Base-by-base conservation (phyloP, 148 eudicot species). In the Vaccinium corymbosum region DNA sequence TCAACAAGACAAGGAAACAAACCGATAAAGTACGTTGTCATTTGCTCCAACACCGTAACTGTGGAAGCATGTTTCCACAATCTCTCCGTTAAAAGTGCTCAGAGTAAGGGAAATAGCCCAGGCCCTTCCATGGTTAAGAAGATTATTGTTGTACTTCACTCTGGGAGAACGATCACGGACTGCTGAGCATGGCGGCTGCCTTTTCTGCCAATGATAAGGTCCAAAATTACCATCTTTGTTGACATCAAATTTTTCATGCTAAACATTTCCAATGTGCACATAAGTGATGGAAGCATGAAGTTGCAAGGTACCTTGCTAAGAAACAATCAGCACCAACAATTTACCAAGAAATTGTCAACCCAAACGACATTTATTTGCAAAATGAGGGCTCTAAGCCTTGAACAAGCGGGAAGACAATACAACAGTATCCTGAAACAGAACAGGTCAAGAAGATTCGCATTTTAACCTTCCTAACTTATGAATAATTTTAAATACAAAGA, bases 71-170 rank as follows among this genome's bases (percentile, higher is more conserved):
- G 82, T 83, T 78, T 87, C 90, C 49, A 91, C 76, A 57, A 95
- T 78, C 81, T 92, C 93, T 80, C 93, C 95, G 53, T 87, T 81
- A 55, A 92, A 52, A 64, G 87, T 84, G 87, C 92, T 88, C 76
- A 93, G 89, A 27, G 98, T 89, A 82, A 94, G 94, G 74, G 94
- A 90, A 84, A 95, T 85, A 70, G 93, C 92, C 98, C 98, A 95
- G 64, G 97, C 98, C 86, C 88, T 87, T 86, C 94, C 98, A 85
- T 84, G 13, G 19, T 92, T 92, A 81, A 95, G 86, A 87, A 94
- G 94, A 88, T 86, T 68, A 83, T 83, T 81, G 75, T 87, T 85
- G 29, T 76, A 57, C 29, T 56, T 64, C 80, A 27, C 76, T 50
- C 82, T 80, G 84, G 87, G 25, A 79, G 90, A 82, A 42, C 20